Evolutionary conservation across 345 rosid genomes (phyloP), one percentile per base, ranked within the genome.

Genomic region (Bretschneidera sinensis): DNA sequence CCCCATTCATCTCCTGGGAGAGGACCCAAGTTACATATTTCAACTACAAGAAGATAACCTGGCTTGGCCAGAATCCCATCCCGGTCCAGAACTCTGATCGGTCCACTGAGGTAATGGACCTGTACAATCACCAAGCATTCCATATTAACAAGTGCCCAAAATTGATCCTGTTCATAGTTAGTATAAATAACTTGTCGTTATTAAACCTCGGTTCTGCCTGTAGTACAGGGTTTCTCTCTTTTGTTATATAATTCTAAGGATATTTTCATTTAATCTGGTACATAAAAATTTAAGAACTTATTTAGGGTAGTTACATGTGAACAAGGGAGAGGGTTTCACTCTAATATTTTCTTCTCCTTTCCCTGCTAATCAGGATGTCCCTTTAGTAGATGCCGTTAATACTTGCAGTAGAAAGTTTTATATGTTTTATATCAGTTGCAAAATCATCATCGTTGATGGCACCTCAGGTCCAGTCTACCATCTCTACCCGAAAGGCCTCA

Each of bases 1-100:
- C 94, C 97, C 98, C 97, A 87, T 81, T 92, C 98, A 69, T 87
- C 84, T 9, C 91, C 94, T 8, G 87, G 84, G 1, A 92, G 71
- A 73, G 97, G 97, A 74, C 96, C 97, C 76, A 89, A 69, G 62
- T 92, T 81, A 62, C 97, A 84, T 60, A 87, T 89, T 72, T 92
- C 94, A 28, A 89, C 94, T 24, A 61, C 80, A 4, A 92, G 96
- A 55, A 87, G 90, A 73, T 89, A 96, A 0, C 94, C 90, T 10
- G 94, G 86, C 73, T 69, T 84, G 0, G 95, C 97, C 4, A 87
- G 83, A 61, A 76, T 65, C 22, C 88, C 94, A 18, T 87, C 79
- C 63, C 66, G 63, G 72, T 89, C 96, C 39, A 76, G 57, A 39
- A 89, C 90, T 58, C 70, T 77, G 34, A 89, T 80, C 0, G 97